These are phyloP conservation scores for Pleurotus salmoneostramineus DNA, from an alignment of 768 basidiomycete species.

Conservation along the genomic window DNA sequence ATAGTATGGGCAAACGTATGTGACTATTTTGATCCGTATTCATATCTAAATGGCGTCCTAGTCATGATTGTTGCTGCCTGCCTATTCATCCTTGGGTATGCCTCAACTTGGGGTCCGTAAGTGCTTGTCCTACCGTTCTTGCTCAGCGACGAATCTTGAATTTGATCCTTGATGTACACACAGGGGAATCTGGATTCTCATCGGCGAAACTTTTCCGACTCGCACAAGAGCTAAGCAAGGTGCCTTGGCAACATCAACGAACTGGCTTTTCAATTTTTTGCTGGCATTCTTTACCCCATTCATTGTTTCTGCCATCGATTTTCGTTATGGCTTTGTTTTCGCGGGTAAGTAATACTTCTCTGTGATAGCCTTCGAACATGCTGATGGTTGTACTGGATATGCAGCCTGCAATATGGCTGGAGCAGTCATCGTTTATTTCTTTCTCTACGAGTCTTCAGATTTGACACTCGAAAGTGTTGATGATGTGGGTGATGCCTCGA, in stretches of 20 bases:
- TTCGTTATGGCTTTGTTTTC: conserved; percentile 69
- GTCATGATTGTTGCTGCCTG: conserved; percentile 1
- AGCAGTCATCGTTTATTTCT: conserved; percentile 61
- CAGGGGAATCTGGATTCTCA: conserved; percentile 72
- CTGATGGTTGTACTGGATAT: too few relatives aligned
- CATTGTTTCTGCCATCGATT: conserved; percentile 52
- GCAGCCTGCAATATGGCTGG: conserved; percentile 55
- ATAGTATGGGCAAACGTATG: conserved; percentile 50
- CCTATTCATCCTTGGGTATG: conserved; percentile 59
- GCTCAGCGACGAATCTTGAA: too few relatives aligned
- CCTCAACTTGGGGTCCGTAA: conserved; percentile 66
- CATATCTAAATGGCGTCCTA: neutral
- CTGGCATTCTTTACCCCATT: conserved; percentile 80
- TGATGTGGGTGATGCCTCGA: conserved; percentile 28
- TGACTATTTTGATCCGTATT: conserved; percentile 1
- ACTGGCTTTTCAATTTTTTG: conserved; percentile 71
- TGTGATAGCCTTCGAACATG: neutral
- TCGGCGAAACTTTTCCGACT: conserved; percentile 74
- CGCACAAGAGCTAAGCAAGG: conserved; percentile 71
- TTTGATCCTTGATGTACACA: too few relatives aligned
- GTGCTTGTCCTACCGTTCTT: conserved; percentile 6
- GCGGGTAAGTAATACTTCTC: conserved; percentile 36
- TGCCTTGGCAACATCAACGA: conserved; percentile 58
- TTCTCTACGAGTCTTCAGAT: conserved; percentile 72
- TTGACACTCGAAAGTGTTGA: conserved; percentile 67